A percentile compares a stretch with the other conserved stretches of the same genome.
Evolutionary conservation across 768 basidiomycete species (phyloP).

Genomic region (Rhizopogon sp.): DNA sequence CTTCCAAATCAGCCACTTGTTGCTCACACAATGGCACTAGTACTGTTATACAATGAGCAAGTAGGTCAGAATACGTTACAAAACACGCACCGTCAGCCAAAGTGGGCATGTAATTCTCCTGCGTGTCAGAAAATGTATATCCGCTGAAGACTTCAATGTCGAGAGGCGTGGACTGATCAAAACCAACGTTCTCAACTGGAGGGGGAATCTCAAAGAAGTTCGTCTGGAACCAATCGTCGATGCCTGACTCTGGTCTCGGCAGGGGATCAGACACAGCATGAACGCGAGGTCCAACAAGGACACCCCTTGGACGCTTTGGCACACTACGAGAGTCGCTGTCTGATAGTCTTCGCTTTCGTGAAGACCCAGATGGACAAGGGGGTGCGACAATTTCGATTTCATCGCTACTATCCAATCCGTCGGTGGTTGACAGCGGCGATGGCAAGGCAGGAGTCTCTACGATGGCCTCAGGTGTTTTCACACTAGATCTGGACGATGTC

Average conservation of each 20-base stretch:
- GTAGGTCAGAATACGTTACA: too few species aligned
- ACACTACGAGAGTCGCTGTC: slow-evolving; percentile 17
- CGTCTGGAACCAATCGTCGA: slow-evolving; percentile 33
- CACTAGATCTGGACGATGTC: background rate
- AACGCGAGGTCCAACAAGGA: slow-evolving; percentile 11
- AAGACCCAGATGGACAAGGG: background rate
- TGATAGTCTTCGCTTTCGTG: slow-evolving; percentile 33
- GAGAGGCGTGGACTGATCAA: slow-evolving; percentile 20
- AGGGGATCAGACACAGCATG: slow-evolving; percentile 28
- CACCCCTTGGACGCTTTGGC: slow-evolving; percentile 24
- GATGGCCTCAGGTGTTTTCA: background rate
- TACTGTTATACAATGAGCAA: background rate
- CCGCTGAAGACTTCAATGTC: slow-evolving; percentile 30
- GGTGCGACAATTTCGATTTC: background rate
- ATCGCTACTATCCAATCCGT: background rate
- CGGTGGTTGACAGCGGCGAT: background rate
- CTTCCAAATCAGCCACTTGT: background rate
- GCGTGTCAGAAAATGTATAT: slow-evolving; percentile 13
- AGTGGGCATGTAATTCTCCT: background rate
- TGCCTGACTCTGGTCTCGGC: slow-evolving; percentile 12
- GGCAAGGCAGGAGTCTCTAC: background rate
- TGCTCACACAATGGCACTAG: background rate
- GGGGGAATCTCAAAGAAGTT: slow-evolving; percentile 25
- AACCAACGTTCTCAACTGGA: slow-evolving; percentile 14
- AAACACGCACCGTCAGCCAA: background rate